Evolutionary conservation across 2,329 filamentous ascomycete genomes (phyloP), one percentile per base, ranked within the genome.

Genomic region (Dactylellina haptotyla): DNA sequence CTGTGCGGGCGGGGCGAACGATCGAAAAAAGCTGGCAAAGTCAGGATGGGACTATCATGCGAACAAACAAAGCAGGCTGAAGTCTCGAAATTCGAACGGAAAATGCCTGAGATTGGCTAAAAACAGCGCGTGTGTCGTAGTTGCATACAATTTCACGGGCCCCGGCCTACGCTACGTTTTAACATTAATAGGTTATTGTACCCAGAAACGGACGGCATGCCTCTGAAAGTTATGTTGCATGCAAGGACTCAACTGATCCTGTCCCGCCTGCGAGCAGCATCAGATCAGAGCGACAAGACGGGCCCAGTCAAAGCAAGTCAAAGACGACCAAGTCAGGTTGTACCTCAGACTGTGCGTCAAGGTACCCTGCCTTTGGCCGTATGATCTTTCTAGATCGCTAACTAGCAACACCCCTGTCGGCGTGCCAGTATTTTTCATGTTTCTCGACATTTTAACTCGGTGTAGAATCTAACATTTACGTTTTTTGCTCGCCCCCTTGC

Each of bases 41-140:
- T n/a, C 39, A n/a, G n/a, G n/a, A n/a, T n/a, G 34, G 32, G 53
- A 51, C 43, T 53, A 67, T 67, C 63, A 67, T 59, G 51, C 62
- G 62, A 32, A 59, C 53, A 57, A 25, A 50, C 32, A n/a, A 20
- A 59, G 39, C 56, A 53, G 46, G 39, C 45, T 48, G 54, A 61
- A 59, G 16, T 50, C 45, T 61, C 32, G 45, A 69, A 45, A 32
- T 45, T 61, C 64, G 46, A 69, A 61, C 64, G 54, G 56, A 53
- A 69, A 69, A 43, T 62, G 64, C 64, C 64, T 61, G 46, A 69
- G 64, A 62, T 69, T 69, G 64, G 64, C 64, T 71, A 54, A 71
- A 71, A 63, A n/a, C 57, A 57, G 64, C 64, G 64, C 64, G 56
- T 61, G 64, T 61, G 37, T 46, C 26, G 54, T 45, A 16, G 41